These are phyloP conservation scores for Fusarium multiceps DNA, from an alignment of 2,329 filamentous ascomycete genomes.

Conservation along the genomic window DNA sequence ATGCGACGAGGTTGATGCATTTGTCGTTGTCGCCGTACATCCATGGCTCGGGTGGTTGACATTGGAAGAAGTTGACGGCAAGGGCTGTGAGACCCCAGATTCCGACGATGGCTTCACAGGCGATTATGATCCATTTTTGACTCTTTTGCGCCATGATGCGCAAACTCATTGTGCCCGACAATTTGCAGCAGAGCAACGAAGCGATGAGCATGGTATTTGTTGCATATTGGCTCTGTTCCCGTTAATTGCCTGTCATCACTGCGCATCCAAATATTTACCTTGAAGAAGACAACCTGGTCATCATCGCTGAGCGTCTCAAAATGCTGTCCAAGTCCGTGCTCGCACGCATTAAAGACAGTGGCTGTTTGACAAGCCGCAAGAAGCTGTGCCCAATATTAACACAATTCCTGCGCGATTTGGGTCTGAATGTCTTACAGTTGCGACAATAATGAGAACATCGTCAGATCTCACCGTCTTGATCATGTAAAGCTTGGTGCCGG, in stretches of 20 bases:
- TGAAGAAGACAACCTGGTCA: constrained; percentile 38
- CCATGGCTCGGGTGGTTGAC: constrained; percentile 45
- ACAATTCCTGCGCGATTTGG: too few species aligned
- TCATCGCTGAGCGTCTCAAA: constrained; percentile 25
- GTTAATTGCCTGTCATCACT: constrained; percentile 4
- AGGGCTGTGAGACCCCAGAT: constrained; percentile 43
- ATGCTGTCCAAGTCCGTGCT: constrained; percentile 42
- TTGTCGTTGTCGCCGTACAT: constrained; percentile 35
- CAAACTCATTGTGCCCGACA: constrained; percentile 45
- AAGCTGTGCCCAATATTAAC: constrained; percentile 12
- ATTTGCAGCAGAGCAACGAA: constrained; percentile 43
- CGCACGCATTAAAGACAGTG: constrained; percentile 33
- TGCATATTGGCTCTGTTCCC: constrained; percentile 43
- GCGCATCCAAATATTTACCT: constrained; percentile 31
- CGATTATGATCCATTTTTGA: constrained; percentile 38
- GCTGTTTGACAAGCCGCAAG: constrained; percentile 41
- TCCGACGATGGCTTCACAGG: constrained; percentile 33
- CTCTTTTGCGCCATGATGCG: constrained; percentile 40
- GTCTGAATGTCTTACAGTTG: constrained; percentile 34
- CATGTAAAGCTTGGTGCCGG: constrained; percentile 47
- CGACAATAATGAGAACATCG: constrained; percentile 41
- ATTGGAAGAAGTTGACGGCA: constrained; percentile 46
- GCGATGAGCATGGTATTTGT: constrained; percentile 43
- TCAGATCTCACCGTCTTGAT: constrained; percentile 45
- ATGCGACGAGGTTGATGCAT: constrained; percentile 39